Evolutionary conservation across 106 monocot genomes (phyloP), one percentile per base, ranked within the genome.

Genomic region (Platanthera guangdongensis): DNA sequence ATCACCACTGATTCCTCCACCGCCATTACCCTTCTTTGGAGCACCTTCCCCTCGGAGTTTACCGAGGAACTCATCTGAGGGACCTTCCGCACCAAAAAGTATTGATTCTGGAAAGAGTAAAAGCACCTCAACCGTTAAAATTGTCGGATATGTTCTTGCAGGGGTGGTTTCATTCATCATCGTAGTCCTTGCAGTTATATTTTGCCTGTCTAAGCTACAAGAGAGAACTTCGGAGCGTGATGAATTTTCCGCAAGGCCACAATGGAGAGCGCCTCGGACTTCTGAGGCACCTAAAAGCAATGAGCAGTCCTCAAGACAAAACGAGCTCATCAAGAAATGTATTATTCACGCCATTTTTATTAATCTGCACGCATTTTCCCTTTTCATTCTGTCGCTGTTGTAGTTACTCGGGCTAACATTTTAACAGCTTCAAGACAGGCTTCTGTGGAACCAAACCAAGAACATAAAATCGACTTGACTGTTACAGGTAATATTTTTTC

Each of bases 181-280:
- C 51, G 28, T 90, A n/a, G 75, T 88, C 50, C 75, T 99, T 19
- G 51, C 82, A 14, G 45, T 85, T 47, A 71, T 92, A 16, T 81
- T 88, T 60, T 92, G 86, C 73, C 30, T 84, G 68, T 94, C 89
- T 52, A 94, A 92, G 79, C 82, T 54, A n/a, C 84, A 90, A 74
- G 87, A 90, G 75, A 92, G 81, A 77, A 90, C 77, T 70, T 82
- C 84, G 45, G 85, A 81, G 53, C 70, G 76, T 65, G 83, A 80
- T 65, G 81, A 82, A 52, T 32, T 82, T 74, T 32, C 77, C 12
- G 85, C 71, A 47, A 86, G 74, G 74, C 81, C 80, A 52, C 82
- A 82, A 10, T 51, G 73, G 15, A 81, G 78, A 39, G 18, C 72
- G 50, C 69, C 74, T 68, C 78, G 52, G 65, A 83, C 79, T 50